Evolutionary conservation across 2,329 filamentous ascomycete species (phyloP).

Genomic region (Hymenotorrendiella dingleyae): DNA sequence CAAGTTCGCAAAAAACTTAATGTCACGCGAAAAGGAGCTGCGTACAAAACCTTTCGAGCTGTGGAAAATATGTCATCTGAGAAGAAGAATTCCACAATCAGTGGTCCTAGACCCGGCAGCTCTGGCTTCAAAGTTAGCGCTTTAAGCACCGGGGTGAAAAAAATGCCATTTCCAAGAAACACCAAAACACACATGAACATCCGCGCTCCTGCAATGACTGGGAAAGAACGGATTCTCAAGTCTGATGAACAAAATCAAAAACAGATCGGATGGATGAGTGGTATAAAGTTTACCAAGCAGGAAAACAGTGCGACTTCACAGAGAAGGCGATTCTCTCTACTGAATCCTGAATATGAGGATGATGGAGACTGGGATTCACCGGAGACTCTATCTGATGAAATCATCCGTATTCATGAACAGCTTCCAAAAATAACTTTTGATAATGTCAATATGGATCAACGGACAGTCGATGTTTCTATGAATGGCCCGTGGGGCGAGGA

Average conservation of each 20-base stretch:
- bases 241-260: conserved; percentile 40
- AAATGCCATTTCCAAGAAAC: conserved; percentile 35
- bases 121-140: conserved; percentile 32
- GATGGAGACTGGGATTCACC: conserved; percentile 48
- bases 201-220: conserved; percentile 28
- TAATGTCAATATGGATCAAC: conserved; percentile 56
- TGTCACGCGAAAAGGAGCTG: conserved; percentile 75
- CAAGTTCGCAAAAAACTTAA: conserved; percentile 58
- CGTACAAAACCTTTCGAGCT: conserved; percentile 79
- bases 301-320: conserved; percentile 15
- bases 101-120: conserved; percentile 46
- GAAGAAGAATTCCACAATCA: conserved; percentile 56
- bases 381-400: conserved; percentile 59
- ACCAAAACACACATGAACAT: conserved; percentile 18
- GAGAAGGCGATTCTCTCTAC: conserved; percentile 26
- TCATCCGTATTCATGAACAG: conserved; percentile 55
- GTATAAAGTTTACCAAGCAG: conserved; percentile 51
- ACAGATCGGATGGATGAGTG: conserved; percentile 65
- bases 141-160: conserved; percentile 33
- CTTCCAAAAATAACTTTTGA: conserved; percentile 61
- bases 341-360: conserved; percentile 29
- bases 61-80: conserved; percentile 56
- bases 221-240: conserved; percentile 23
- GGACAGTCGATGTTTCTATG: conserved; percentile 53
- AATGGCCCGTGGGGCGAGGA: conserved; percentile 59